A percentile compares a stretch with the other conserved stretches of the same genome.
Evolutionary conservation across 495 filamentous ascomycete species (phyloP).

Genomic region (Niebla homalea): DNA sequence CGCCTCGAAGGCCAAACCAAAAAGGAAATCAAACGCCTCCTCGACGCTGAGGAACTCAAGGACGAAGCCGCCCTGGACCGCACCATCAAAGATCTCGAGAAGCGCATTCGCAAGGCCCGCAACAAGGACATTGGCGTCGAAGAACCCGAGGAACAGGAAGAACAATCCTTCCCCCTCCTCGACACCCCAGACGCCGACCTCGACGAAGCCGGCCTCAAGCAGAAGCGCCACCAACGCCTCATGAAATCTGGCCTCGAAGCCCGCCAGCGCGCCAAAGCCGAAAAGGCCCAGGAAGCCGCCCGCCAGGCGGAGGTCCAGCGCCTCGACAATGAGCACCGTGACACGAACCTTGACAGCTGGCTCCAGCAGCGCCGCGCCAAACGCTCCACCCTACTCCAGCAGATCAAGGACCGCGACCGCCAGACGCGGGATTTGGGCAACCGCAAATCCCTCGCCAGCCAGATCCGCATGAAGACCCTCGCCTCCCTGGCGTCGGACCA

Average conservation of each 20-base stretch:
- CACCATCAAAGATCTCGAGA: slow-evolving; percentile 74
- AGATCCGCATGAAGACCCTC: slow-evolving; percentile 97
- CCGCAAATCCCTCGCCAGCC: slow-evolving; percentile 85
- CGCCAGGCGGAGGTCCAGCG: slow-evolving; percentile 69
- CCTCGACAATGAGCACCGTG: slow-evolving; percentile 67
- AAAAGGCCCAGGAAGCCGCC: slow-evolving; percentile 85
- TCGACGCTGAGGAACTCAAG: slow-evolving; percentile 84
- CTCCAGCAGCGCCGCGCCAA: slow-evolving; percentile 63
- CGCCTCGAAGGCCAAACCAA: slow-evolving; percentile 59
- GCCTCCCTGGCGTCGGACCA: slow-evolving; percentile 89
- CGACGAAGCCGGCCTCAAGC: slow-evolving; percentile 77
- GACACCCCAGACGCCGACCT: slow-evolving; percentile 85
- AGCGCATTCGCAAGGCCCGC: slow-evolving; percentile 69
- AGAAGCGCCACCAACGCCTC: slow-evolving; percentile 81
- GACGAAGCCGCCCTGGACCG: slow-evolving; percentile 74
- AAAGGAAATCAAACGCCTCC: slow-evolving; percentile 71
- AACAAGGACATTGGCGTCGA: slow-evolving; percentile 85
- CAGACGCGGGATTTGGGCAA: slow-evolving; percentile 88
- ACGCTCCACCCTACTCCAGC: slow-evolving; percentile 56
- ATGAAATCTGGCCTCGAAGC: slow-evolving; percentile 92
- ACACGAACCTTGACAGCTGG: slow-evolving; percentile 79
- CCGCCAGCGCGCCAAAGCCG: slow-evolving; percentile 76
- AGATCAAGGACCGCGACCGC: slow-evolving; percentile 83
- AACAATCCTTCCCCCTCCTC: slow-evolving; percentile 72
- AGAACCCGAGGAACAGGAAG: slow-evolving; percentile 62